Percentiles rank a stretch among this genome's conserved stretches.
Conservation (phyloP, 768 basidiomycete species). For the Suillus tomentosus region DNA sequence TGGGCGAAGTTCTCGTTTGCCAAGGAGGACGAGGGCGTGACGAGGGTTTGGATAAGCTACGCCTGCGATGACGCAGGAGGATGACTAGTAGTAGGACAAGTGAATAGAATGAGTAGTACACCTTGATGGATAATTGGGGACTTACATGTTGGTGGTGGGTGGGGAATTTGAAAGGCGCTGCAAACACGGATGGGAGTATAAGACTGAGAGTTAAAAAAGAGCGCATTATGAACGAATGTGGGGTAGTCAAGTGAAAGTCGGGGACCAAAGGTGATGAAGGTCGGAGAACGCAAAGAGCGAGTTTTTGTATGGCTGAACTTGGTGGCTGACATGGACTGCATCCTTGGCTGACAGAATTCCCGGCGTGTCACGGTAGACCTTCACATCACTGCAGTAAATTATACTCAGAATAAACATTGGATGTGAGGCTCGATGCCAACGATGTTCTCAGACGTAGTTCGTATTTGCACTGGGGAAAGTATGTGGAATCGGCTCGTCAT, state of each 20-base stretch:
- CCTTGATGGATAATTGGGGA: not conserved
- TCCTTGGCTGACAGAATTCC: not conserved
- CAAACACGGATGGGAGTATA: slow-evolving; percentile 19
- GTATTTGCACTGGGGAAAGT: not conserved
- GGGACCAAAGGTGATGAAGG: not conserved
- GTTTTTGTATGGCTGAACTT: not conserved
- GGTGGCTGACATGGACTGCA: slow-evolving; percentile 4
- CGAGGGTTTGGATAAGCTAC: slow-evolving; percentile 26
- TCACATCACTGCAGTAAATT: no score
- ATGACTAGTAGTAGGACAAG: slow-evolving; percentile 14
- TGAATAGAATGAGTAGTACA: not conserved
- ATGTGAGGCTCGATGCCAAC: no score
- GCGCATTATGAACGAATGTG: slow-evolving; percentile 25
- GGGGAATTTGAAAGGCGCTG: slow-evolving; percentile 19
- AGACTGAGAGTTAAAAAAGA: slow-evolving; percentile 20
- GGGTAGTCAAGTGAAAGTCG: not conserved
- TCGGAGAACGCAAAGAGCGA: not conserved
- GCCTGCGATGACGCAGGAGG: slow-evolving; percentile 29
- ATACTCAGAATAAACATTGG: no score
- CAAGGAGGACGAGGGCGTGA: slow-evolving; percentile 25
- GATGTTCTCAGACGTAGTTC: no score
- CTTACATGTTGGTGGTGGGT: not conserved
- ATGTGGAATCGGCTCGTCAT: not conserved
- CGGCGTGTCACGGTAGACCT: no score
- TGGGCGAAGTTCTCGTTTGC: slow-evolving; percentile 20